These are phyloP conservation scores for Parachlorella kessleri DNA, from an alignment of 139 green algal species.

Conservation along the genomic window DNA sequence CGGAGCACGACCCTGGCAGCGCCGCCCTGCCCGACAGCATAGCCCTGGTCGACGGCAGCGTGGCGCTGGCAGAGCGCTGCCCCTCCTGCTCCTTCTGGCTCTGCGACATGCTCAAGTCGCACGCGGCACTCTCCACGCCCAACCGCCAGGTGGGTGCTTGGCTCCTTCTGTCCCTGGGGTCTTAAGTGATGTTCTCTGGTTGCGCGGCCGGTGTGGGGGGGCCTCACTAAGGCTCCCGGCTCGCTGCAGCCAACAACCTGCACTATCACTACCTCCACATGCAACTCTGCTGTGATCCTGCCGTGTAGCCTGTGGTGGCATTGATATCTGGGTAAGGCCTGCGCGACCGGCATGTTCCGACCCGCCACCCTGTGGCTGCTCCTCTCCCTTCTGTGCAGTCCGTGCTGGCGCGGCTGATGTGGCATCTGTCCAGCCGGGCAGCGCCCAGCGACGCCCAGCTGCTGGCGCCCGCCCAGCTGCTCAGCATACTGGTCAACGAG, in stretches of 20 bases:
- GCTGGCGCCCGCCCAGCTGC: conserved; percentile 58
- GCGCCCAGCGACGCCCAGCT: conserved; percentile 10
- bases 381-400: neutral
- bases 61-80: conserved; percentile 1
- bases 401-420: conserved; percentile 65
- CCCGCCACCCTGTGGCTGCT: neutral
- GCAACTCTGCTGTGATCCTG: too few species aligned
- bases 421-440: conserved; percentile 33
- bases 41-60: conserved; percentile 20
- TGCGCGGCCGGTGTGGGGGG: too few species aligned
- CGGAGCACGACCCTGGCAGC: neutral
- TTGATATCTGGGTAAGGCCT: neutral
- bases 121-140: conserved; percentile 48
- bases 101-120: conserved; percentile 37
- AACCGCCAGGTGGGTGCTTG: conserved; percentile 57
- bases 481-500: conserved; percentile 76
- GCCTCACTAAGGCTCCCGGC: too few species aligned
- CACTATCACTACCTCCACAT: too few species aligned
- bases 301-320: too few species aligned
- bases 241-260: too few species aligned
- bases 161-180: conserved; percentile 28
- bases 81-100: conserved; percentile 16
- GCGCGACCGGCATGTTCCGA: neutral
- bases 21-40: conserved; percentile 19
- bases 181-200: too few species aligned